Conservation (phyloP, 2,329 filamentous ascomycete genomes). For the Neopestalotiopsis clavispora region DNA sequence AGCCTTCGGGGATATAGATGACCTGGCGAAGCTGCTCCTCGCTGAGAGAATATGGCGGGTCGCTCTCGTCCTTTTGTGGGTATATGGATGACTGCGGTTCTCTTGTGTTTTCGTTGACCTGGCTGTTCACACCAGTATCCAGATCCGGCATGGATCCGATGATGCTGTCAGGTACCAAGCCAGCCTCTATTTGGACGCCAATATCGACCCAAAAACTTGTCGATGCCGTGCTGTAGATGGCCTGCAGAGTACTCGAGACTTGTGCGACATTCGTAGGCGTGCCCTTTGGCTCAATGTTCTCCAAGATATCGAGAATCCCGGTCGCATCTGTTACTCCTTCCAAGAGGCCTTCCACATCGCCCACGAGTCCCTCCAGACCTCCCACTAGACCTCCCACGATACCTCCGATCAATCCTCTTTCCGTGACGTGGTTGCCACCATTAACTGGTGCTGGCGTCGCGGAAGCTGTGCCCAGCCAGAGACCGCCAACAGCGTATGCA, state of each 20-base stretch:
- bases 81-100: conserved; percentile 1
- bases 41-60: conserved; percentile 15
- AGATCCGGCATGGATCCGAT: not conserved
- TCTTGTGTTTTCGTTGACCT: conserved; percentile 12
- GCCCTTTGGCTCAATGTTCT: not conserved
- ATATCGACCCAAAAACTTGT: conserved; percentile 4
- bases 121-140: not conserved
- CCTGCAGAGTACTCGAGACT: conserved; percentile 5
- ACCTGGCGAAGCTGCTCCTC: conserved; percentile 18
- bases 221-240: conserved; percentile 9
- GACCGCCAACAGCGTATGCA: not conserved
- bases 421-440: not conserved
- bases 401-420: not conserved
- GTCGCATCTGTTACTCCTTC: conserved; percentile 8
- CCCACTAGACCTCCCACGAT: not conserved
- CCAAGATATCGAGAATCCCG: not conserved
- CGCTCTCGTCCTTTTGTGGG: conserved; percentile 6
- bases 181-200: conserved; percentile 6
- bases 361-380: not conserved
- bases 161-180: not conserved
- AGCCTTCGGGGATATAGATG: conserved; percentile 18
- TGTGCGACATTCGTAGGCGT: not conserved
- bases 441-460: not conserved
- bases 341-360: conserved; percentile 3
- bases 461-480: not conserved